Percentiles rank a stretch among this genome's conserved stretches.
Conservation (phyloP, 2,329 filamentous ascomycete genomes). For the Fusarium sp. region DNA sequence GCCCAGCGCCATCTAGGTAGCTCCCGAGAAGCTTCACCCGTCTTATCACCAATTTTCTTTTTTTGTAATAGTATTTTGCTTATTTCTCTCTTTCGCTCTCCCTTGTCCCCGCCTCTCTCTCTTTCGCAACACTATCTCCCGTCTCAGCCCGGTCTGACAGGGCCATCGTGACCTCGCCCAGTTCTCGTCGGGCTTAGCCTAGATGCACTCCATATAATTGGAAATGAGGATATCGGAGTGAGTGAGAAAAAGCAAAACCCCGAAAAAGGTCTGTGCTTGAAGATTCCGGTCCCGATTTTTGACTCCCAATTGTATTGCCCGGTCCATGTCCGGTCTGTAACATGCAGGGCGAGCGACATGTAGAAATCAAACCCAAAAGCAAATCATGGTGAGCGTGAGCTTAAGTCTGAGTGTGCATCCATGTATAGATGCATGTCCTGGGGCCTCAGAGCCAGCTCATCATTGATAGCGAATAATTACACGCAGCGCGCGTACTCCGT, state of each 20-base stretch:
- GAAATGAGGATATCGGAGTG: background rate
- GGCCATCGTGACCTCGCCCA: slow-evolving; percentile 14
- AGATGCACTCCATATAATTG: slow-evolving; percentile 5
- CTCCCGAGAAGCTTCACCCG: slow-evolving; percentile 11
- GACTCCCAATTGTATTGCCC: slow-evolving; percentile 12
- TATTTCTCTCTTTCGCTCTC: slow-evolving; percentile 3
- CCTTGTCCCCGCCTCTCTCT: slow-evolving; percentile 2
- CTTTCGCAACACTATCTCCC: background rate
- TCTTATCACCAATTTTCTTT: no score
- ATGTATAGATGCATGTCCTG: background rate
- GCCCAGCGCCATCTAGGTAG: slow-evolving; percentile 30
- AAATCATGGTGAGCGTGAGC: slow-evolving; percentile 27
- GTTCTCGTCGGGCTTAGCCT: slow-evolving; percentile 6
- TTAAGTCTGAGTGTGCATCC: slow-evolving; percentile 10
- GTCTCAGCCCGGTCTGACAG: slow-evolving; percentile 15
- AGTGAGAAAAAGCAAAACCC: slow-evolving; percentile 35
- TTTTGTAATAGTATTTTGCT: no score
- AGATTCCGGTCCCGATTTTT: slow-evolving; percentile 21
- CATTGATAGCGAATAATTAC: background rate
- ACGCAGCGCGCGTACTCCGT: background rate
- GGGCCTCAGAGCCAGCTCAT: slow-evolving; percentile 5
- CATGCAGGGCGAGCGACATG: slow-evolving; percentile 26
- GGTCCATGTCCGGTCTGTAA: slow-evolving; percentile 23
- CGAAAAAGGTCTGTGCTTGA: slow-evolving; percentile 33
- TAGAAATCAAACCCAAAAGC: slow-evolving; percentile 11